Evolutionary conservation across 2,329 filamentous ascomycete species (phyloP).

Genomic region (Diatrype stigma): DNA sequence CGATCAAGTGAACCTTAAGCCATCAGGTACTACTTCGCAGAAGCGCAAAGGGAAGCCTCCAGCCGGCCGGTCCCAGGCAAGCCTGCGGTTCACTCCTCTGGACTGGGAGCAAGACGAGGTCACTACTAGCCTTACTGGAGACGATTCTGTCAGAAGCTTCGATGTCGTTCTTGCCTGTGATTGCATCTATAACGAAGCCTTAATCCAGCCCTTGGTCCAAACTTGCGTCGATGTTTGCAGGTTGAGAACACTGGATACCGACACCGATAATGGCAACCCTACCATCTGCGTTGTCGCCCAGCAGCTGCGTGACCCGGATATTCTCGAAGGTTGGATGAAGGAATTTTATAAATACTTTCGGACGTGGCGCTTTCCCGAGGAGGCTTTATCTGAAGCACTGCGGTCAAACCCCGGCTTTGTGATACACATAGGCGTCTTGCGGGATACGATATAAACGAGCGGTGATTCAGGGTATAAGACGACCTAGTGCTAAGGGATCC

Average conservation of each 20-base stretch:
- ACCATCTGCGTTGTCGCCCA: conserved; percentile 81
- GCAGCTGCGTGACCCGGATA: conserved; percentile 78
- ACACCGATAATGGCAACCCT: conserved; percentile 32
- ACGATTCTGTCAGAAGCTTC: conserved; percentile 43
- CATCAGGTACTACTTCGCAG: conserved; percentile 4
- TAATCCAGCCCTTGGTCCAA: conserved; percentile 77
- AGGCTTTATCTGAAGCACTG: conserved; percentile 54
- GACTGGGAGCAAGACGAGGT: conserved; percentile 78
- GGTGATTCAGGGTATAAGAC: too few species aligned
- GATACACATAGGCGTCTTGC: conserved; percentile 71
- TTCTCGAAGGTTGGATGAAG: conserved; percentile 78
- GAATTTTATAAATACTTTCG: conserved; percentile 64
- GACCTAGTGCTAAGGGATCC: too few species aligned
- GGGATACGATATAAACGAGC: conserved; percentile 13
- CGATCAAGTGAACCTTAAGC: conserved; percentile 9
- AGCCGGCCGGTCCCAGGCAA: conserved; percentile 16
- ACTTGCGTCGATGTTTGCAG: conserved; percentile 73
- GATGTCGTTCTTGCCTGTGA: conserved; percentile 82
- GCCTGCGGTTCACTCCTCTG: conserved; percentile 56
- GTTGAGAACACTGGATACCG: conserved; percentile 38
- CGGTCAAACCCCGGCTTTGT: conserved; percentile 69
- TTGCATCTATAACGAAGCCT: conserved; percentile 89
- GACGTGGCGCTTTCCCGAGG: conserved; percentile 72
- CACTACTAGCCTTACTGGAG: conserved; percentile 36
- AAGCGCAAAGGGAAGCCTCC: conserved; percentile 5